phyloP scores from a whole-genome alignment of 2,329 filamentous ascomycete species.

The Monilinia polystroma region DNA sequence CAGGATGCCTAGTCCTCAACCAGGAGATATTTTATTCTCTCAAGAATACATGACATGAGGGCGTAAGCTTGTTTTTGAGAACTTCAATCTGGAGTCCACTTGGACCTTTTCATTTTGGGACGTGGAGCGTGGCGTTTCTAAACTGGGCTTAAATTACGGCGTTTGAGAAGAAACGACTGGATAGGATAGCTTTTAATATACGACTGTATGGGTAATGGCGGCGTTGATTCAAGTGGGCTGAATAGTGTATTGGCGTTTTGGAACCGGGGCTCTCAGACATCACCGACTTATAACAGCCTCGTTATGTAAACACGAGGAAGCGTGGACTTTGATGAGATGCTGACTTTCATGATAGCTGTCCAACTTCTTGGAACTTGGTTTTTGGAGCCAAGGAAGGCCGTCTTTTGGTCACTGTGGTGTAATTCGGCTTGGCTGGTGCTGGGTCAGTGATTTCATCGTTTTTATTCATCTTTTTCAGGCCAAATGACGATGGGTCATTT shows the following conservation, averaged over 20 bases:
- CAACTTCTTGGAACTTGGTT: not conserved
- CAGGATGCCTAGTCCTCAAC: slow-evolving; percentile 12
- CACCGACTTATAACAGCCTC: not conserved
- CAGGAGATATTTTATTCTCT: not conserved
- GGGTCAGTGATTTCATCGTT: not conserved
- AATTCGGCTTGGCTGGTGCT: not conserved
- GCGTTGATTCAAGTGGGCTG: not conserved
- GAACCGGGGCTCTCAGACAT: no score
- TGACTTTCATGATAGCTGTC: not conserved
- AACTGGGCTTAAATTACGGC: not conserved
- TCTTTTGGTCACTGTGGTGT: not conserved
- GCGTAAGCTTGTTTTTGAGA: not conserved
- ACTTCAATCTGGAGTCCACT: no score
- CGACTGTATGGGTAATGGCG: not conserved
- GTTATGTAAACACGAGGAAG: not conserved
- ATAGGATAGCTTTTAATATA: not conserved
- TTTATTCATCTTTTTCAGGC: not conserved
- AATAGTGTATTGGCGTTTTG: not conserved
- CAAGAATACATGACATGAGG: slow-evolving; percentile 4
- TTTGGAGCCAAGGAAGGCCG: not conserved
- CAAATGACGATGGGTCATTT: not conserved
- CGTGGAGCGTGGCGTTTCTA: not conserved
- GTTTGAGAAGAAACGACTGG: not conserved
- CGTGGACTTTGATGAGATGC: not conserved
- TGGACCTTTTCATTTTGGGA: not conserved